Conservation (phyloP, 108 stramenopile species). For the Chaetoceros tenuissimus region DNA sequence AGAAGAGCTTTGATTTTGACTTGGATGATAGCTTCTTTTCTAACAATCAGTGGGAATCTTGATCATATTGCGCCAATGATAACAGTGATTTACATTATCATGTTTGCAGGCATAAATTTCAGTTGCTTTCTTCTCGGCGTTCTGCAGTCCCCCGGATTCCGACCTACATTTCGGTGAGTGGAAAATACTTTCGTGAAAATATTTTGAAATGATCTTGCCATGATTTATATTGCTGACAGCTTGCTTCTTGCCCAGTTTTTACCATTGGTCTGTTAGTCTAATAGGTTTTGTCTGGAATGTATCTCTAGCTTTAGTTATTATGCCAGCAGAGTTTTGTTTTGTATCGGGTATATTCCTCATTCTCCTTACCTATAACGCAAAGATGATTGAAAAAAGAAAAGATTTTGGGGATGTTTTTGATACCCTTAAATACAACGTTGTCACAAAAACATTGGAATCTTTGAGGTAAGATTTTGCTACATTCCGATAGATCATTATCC, state of each 20-base stretch:
- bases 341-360: constrained; percentile 15
- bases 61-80: constrained; percentile 68
- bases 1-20: constrained; percentile 41
- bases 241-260: no score
- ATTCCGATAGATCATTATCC: no score
- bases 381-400: no score
- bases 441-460: constrained; percentile 12
- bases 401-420: constrained; percentile 37
- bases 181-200: no score
- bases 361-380: no score
- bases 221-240: no score
- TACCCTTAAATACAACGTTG: constrained; percentile 35
- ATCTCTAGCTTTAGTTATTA: constrained; percentile 41
- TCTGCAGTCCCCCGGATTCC: constrained; percentile 65
- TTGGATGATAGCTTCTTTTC: constrained; percentile 24
- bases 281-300: constrained; percentile 62
- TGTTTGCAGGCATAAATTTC: constrained; percentile 70
- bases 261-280: constrained; percentile 58
- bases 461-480: no score
- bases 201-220: no score
- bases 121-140: constrained; percentile 57
- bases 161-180: constrained; percentile 66
- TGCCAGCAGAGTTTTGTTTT: not conserved
- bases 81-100: constrained; percentile 71
- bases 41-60: constrained; percentile 51